Evolutionary conservation across 192 early-diverging fungal genomes (phyloP).

Genomic region (Dissophora globulifera): DNA sequence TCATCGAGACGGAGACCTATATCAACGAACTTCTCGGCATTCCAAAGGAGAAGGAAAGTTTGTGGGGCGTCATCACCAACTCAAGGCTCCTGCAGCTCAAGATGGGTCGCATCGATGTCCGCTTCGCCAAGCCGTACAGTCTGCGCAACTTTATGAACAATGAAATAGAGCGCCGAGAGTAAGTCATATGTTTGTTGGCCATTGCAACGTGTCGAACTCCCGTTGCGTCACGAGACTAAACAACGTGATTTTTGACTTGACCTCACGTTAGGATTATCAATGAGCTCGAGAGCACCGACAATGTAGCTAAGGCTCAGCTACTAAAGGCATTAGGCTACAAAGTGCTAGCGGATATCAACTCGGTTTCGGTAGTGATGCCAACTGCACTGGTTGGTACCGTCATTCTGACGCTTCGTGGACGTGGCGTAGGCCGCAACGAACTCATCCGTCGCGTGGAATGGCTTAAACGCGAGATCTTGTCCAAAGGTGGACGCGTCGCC

Average conservation of each 20-base stretch:
- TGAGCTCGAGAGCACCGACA: slow-evolving; percentile 37
- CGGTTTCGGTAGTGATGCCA: slow-evolving; percentile 84
- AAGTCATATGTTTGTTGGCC: no score
- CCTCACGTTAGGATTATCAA: slow-evolving; percentile 52
- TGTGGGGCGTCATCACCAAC: slow-evolving; percentile 73
- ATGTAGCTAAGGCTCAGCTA: slow-evolving; percentile 62
- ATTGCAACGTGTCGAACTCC: no score
- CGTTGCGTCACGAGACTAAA: no score
- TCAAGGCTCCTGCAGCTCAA: slow-evolving; percentile 69
- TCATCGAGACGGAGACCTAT: slow-evolving; percentile 84
- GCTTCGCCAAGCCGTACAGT: slow-evolving; percentile 81
- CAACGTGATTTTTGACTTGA: no score
- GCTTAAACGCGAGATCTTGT: slow-evolving; percentile 69
- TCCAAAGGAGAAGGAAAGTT: slow-evolving; percentile 82
- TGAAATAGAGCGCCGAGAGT: slow-evolving; percentile 67
- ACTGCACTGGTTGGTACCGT: slow-evolving; percentile 85
- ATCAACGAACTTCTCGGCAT: slow-evolving; percentile 82
- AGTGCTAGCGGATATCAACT: slow-evolving; percentile 73
- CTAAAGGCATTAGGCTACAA: slow-evolving; percentile 80
- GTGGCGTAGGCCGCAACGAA: slow-evolving; percentile 71
- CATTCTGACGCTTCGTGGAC: slow-evolving; percentile 82
- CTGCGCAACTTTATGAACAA: slow-evolving; percentile 72
- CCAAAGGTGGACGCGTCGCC: slow-evolving; percentile 80
- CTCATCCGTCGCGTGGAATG: slow-evolving; percentile 82
- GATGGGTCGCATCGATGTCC: slow-evolving; percentile 87